phyloP scores from a whole-genome alignment of 441 rosid species.

The Populus hybrid region DNA sequence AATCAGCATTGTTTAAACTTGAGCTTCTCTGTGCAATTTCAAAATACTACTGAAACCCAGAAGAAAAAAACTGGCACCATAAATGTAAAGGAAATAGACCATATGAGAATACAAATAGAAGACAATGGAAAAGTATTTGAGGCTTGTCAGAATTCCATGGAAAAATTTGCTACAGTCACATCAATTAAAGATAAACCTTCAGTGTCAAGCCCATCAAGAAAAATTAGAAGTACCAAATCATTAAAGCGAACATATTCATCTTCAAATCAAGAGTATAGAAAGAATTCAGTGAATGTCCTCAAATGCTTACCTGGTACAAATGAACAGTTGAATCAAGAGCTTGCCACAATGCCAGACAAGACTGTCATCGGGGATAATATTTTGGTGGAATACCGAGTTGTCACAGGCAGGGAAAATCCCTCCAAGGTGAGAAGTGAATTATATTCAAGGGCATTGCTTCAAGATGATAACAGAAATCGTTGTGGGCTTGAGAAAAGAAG shows the following conservation, averaged over 20 bases:
- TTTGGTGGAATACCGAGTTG: slow-evolving; percentile 27
- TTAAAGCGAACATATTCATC: slow-evolving; percentile 32
- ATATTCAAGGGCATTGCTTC: slow-evolving; percentile 26
- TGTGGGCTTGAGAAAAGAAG: slow-evolving; percentile 25
- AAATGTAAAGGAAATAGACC: slow-evolving; percentile 25
- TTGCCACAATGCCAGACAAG: slow-evolving; percentile 21
- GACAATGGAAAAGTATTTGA: slow-evolving; percentile 22
- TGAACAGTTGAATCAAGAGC: slow-evolving; percentile 17
- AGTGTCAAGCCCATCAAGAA: slow-evolving; percentile 13
- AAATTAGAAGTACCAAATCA: slow-evolving; percentile 23
- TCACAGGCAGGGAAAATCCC: slow-evolving; percentile 25
- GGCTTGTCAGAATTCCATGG: slow-evolving; percentile 18
- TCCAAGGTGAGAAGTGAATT: slow-evolving; percentile 31
- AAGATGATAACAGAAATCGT: slow-evolving; percentile 27
- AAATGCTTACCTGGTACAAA: slow-evolving; percentile 18
- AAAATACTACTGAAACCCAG: slow-evolving; percentile 23
- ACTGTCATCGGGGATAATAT: slow-evolving; percentile 19
- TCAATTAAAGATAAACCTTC: slow-evolving; percentile 23
- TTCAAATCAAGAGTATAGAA: slow-evolving; percentile 26
- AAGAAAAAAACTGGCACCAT: slow-evolving; percentile 25
- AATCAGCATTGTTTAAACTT: slow-evolving; percentile 30
- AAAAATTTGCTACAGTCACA: slow-evolving; percentile 21
- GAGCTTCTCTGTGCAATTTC: slow-evolving; percentile 34
- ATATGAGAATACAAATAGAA: slow-evolving; percentile 16
- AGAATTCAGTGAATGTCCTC: slow-evolving; percentile 19